Base-by-base conservation (phyloP, 2,329 filamentous ascomycete species). In the Aureobasidium mangrovei region DNA sequence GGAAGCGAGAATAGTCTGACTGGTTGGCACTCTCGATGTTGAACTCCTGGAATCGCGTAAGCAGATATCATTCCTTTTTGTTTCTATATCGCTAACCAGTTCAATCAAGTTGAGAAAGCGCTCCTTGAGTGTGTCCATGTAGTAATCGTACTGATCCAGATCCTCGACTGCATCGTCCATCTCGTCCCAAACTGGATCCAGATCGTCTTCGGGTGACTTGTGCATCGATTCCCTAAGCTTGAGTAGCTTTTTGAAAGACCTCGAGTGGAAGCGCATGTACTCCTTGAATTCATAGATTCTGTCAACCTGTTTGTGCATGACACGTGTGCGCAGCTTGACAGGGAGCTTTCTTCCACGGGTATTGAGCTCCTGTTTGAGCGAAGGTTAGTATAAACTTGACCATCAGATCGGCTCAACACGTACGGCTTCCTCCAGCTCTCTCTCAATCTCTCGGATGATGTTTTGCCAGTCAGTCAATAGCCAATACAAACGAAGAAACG, bases 381-480 rank as follows among this genome's bases (percentile, higher is more conserved):
- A 28, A 12, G 7, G n/a, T 57, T 33, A 59, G 54, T 49, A 51
- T 27, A 9, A 4, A 29, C 8, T 9, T 8, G 12, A 8, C 33
- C 12, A 36, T 7, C 33, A 38, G 9, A 26, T 45, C n/a, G 7
- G 27, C 6, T 0, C 7, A 2, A 39, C 9, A 40, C 56, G 10
- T 46, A 60, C 58, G 7, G 67, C 66, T 56, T 68, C 65, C 26
- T 68, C 63, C 10, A 70, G 60, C 32, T 65, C 61, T 9, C 61
- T 61, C 1, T 61, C 59, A n/a, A 67, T 60, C 56, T 68, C 66
- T 39, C 60, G 61, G 33, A 69, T 63, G 56, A 70, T 65, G 55
- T 70, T 70, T 53, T 68, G 67, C 67, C 67, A 70, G 42, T 70
- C 66, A 4, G 63, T 67, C 28, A 69, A 54, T 6, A 69, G 64